Evolutionary conservation across 495 filamentous ascomycete genomes (phyloP).

Genomic region (Penicillium angulare): DNA sequence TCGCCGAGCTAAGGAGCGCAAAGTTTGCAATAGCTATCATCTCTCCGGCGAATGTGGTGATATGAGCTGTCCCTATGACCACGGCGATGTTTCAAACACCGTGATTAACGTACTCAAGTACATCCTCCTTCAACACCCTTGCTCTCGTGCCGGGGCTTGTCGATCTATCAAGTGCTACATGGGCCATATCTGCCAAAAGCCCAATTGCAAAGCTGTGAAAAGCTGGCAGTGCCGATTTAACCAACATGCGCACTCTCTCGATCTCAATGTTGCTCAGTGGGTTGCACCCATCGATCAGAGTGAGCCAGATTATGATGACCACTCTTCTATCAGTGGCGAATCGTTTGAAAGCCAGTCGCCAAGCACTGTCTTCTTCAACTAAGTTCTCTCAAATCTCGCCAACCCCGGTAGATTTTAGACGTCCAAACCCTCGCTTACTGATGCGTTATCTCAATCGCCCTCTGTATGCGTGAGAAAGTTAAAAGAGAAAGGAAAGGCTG

Average conservation of each 20-base stretch:
- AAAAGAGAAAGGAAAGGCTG: neutral
- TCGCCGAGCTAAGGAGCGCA: slow-evolving; percentile 31
- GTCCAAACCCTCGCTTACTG: slow-evolving; percentile 4
- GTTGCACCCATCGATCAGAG: slow-evolving; percentile 18
- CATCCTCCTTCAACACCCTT: slow-evolving; percentile 39
- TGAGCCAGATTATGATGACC: slow-evolving; percentile 18
- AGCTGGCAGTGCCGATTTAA: slow-evolving; percentile 37
- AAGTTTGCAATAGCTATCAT: slow-evolving; percentile 46
- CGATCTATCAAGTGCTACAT: slow-evolving; percentile 42
- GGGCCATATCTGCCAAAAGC: slow-evolving; percentile 47
- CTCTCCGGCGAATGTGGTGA: slow-evolving; percentile 39
- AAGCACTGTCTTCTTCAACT: slow-evolving; percentile 4
- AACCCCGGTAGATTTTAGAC: neutral
- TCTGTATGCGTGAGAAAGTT: slow-evolving; percentile 10
- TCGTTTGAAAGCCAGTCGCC: slow-evolving; percentile 18
- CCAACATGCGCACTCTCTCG: slow-evolving; percentile 29
- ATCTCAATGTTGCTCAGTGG: slow-evolving; percentile 30
- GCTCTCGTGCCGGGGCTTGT: slow-evolving; percentile 31
- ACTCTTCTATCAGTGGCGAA: slow-evolving; percentile 21
- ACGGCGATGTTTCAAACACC: slow-evolving; percentile 33
- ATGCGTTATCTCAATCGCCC: neutral
- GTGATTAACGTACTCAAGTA: slow-evolving; percentile 35
- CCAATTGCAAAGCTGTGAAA: slow-evolving; percentile 35
- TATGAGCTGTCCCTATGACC: slow-evolving; percentile 37
- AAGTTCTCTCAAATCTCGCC: neutral